phyloP scores from a whole-genome alignment of 805 yeast genomes.

The Yarrowia sp. region DNA sequence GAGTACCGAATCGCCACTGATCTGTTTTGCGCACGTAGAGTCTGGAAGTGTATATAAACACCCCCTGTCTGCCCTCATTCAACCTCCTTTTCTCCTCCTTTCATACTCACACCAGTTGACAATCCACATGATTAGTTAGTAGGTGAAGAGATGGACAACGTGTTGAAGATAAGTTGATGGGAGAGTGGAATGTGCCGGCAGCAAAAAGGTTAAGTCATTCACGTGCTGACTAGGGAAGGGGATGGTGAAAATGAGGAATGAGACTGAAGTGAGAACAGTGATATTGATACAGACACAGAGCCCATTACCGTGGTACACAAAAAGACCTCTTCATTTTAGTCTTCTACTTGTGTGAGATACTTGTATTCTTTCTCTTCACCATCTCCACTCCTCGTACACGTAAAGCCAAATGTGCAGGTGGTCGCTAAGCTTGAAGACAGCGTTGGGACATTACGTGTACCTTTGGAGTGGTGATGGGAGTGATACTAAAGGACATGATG shows the following conservation, averaged over 20 bases:
- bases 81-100: background rate
- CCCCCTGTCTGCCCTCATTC: background rate
- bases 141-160: constrained; percentile 9
- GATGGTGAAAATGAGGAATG: too few species aligned
- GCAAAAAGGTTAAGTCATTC: constrained; percentile 22
- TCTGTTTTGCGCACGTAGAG: background rate
- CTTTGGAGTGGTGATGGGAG: background rate
- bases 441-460: constrained; percentile 28
- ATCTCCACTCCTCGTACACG: too few species aligned
- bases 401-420: background rate
- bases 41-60: too few species aligned
- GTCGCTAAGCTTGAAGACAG: too few species aligned
- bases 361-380: too few species aligned
- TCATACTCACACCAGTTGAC: constrained; percentile 56
- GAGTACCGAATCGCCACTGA: background rate
- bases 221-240: constrained; percentile 17
- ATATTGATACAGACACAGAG: background rate
- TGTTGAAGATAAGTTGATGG: constrained; percentile 21
- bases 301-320: background rate
- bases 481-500: too few species aligned
- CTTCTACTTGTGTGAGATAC: too few species aligned
- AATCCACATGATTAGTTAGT: constrained; percentile 53
- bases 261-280: too few species aligned
- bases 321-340: too few species aligned
- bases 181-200: constrained; percentile 19